A percentile compares a stretch with the other conserved stretches of the same genome.
These are phyloP conservation scores for Triglochin maritima DNA, from an alignment of 106 monocot species.

Conservation along the genomic window DNA sequence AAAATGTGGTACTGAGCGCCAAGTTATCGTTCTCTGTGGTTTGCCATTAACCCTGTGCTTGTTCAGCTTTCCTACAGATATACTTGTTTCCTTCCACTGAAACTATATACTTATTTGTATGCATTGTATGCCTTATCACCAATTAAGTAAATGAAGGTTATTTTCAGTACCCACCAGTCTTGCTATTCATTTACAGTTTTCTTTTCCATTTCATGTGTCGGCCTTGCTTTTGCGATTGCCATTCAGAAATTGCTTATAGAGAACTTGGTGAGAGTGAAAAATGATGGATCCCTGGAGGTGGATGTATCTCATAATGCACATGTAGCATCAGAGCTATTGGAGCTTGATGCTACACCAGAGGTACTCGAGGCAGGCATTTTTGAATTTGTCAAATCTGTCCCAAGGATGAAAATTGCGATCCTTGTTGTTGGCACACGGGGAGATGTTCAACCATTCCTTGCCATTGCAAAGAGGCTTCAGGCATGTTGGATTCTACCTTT, in stretches of 20 bases:
- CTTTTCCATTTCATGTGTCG: too few species aligned
- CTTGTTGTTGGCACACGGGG: conserved; percentile 99
- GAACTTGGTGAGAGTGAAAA: conserved; percentile 65
- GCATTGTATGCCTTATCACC: too few species aligned
- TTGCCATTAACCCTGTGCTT: too few species aligned
- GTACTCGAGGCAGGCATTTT: conserved; percentile 16
- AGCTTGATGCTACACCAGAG: conserved; percentile 44
- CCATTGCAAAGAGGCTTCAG: conserved; percentile 86
- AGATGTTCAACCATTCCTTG: conserved; percentile 96
- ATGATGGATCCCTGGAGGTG: conserved; percentile 79
- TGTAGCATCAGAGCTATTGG: conserved; percentile 79
- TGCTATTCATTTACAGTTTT: too few species aligned
- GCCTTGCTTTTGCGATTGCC: neutral
- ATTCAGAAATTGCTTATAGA: conserved; percentile 68
- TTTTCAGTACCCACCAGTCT: too few species aligned
- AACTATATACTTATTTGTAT: too few species aligned
- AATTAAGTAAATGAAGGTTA: too few species aligned
- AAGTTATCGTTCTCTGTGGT: too few species aligned
- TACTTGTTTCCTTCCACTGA: too few species aligned
- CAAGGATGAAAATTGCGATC: conserved; percentile 76
- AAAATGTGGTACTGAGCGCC: too few species aligned
- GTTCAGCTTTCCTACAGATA: too few species aligned
- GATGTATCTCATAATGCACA: conserved; percentile 32
- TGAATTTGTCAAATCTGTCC: conserved; percentile 41
- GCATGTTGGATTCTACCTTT: conserved; percentile 29